A percentile compares a stretch with the other conserved stretches of the same genome.
Evolutionary conservation across 345 rosid species (phyloP).

Genomic region (Citrus mangshanensis): DNA sequence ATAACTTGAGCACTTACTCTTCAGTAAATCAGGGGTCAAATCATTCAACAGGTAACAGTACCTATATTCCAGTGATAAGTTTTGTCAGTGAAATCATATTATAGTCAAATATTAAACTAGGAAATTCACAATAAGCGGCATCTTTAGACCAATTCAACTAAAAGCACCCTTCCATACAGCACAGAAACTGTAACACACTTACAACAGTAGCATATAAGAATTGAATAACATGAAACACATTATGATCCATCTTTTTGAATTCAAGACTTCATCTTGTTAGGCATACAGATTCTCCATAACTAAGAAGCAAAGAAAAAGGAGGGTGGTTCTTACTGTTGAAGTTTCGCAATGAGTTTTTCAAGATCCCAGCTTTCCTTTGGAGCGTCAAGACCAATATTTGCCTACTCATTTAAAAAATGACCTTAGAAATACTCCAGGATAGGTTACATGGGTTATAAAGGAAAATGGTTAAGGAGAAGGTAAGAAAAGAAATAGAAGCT

Average conservation of each 20-base stretch:
- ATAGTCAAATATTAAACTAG: conserved; percentile 3
- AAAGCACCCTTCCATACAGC: background rate
- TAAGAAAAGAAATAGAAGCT: background rate
- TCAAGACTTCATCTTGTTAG: background rate
- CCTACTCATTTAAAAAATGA: conserved; percentile 39
- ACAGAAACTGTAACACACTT: background rate
- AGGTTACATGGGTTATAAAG: background rate
- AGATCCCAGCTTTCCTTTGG: conserved; percentile 85
- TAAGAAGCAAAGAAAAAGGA: background rate
- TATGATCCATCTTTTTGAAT: conserved; percentile 3
- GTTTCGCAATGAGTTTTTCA: conserved; percentile 84
- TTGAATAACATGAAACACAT: background rate
- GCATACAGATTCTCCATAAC: background rate
- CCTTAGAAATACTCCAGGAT: conserved; percentile 2
- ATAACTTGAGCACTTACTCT: conserved; percentile 60
- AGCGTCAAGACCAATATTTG: conserved; percentile 75
- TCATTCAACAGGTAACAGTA: conserved; percentile 86
- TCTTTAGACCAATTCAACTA: background rate
- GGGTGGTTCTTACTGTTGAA: conserved; percentile 67
- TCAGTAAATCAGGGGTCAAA: conserved; percentile 71
- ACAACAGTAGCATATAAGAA: background rate
- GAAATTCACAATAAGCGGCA: background rate
- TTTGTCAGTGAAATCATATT: conserved; percentile 7
- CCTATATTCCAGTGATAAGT: conserved; percentile 34
- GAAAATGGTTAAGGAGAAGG: background rate